A percentile compares a stretch with the other conserved stretches of the same genome.
phyloP scores from a whole-genome alignment of 169 alveolate genomes.

The Plasmodium gallinaceum region DNA sequence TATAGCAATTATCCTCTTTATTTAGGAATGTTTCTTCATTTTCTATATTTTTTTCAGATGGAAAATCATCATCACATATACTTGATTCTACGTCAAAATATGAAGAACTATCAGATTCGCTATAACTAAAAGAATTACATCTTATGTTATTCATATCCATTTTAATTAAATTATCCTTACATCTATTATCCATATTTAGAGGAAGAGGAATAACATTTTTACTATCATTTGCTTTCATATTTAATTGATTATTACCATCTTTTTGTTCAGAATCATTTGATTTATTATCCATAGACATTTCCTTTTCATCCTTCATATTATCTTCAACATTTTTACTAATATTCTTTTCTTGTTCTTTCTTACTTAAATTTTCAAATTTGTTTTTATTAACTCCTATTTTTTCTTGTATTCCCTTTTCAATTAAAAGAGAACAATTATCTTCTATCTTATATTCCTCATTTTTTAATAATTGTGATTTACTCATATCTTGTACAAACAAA shows the following conservation, averaged over 20 bases:
- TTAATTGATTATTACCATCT: too few relatives aligned
- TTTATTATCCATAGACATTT: background rate
- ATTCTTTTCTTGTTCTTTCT: background rate
- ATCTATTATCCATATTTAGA: too few relatives aligned
- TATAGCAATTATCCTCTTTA: too few relatives aligned
- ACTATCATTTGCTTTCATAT: too few relatives aligned
- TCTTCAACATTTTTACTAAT: background rate
- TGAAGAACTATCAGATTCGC: conserved; percentile 6
- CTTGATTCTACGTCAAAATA: conserved; percentile 30
- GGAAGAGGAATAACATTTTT: too few relatives aligned
- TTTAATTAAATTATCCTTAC: too few relatives aligned
- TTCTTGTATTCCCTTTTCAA: background rate
- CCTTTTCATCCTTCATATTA: background rate
- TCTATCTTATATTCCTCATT: background rate
- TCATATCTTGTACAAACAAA: background rate
- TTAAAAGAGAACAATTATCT: background rate
- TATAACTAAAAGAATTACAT: background rate
- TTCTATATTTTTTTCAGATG: too few relatives aligned
- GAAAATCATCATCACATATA: background rate
- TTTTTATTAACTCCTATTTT: background rate
- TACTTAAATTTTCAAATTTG: background rate
- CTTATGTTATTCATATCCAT: too few relatives aligned
- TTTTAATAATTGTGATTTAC: background rate
- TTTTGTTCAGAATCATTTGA: background rate
- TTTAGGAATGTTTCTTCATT: too few relatives aligned